Evolutionary conservation across 2,329 filamentous ascomycete genomes (phyloP), one percentile per base, ranked within the genome.

Genomic region (Sarocladium brachiariae): DNA sequence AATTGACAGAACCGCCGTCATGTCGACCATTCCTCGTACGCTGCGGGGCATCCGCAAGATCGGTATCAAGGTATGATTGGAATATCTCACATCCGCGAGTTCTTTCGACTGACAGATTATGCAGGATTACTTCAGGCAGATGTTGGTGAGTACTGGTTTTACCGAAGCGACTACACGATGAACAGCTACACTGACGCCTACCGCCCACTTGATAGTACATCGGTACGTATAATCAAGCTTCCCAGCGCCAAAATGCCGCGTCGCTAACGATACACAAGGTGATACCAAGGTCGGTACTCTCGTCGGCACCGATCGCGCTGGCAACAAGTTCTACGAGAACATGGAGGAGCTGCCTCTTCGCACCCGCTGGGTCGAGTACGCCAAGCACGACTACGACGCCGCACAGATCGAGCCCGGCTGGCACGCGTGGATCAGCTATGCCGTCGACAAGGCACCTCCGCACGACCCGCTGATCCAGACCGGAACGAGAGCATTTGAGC

Each of bases 321-420:
- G 93, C 70, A 99, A 99, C 83, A 97, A 96, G 75, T 99, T 80
- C 79, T 99, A 82, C 69, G 93, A 99, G 79, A 96, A 99, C 76
- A 71, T 82, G 64, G 90, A 97, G 67, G 93, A 99, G 70, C 78
- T 99, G 53, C 93, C 93, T 52, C 90, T 96, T 62, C 87, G 92
- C 64, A 96, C 90, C 60, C 83, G 91, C 77, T 99, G 95, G 93
- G 88, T 99, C 57, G 91, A 97, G 71, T 99, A 95, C 78, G 92
- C 89, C 74, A 79, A 87, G 69, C 77, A 88, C 61, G 89, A 97
- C 69, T 87, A 78, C 65, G 87, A 93, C 62, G 76, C 87, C 55
- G 81, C 81, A 53, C 89, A 96, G 50, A 87, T 96, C 61, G 92
- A 97, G 71, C 91, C 92, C 48, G 88, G 92, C 70, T 99, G 93